Base-by-base conservation (phyloP, 2,329 filamentous ascomycete genomes). In the Alternaria incomplexa region DNA sequence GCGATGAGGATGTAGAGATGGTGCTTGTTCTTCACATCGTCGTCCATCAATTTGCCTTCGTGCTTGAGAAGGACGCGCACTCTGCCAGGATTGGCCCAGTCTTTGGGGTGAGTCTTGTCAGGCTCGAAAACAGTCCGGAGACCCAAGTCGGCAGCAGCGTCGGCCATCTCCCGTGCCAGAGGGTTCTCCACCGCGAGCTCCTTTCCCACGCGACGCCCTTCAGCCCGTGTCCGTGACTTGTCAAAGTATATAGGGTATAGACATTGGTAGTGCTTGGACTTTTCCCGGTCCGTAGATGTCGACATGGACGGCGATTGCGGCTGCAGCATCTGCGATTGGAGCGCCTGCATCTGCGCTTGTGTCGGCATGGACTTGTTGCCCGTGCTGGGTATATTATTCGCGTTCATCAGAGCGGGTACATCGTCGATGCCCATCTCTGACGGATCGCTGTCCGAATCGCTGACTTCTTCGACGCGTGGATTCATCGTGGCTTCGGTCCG, bases 171-270 rank as follows among this genome's bases (percentile, higher is more conserved):
- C 74, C 92, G 88, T 8, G 96, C 96, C 45, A 99, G 86, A 26
- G 96, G 96, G 82, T 95, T 96, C 61, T 85, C 78, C 6, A 97
- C 92, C 1, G 93, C 95, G 7, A 93, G 86, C 54, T 87, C 83
- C 56, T 85, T 82, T 54, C 88, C 83, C 9, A 98, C 94, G 72
- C 94, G 90, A 15, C 96, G 89, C 40, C 96, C 96, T 74, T 96
- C 87, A 61, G 90, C 89, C 61, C 94, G 89, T 45, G 88, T 87
- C 54, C 92, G 89, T 23, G 85, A 84, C 68, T 86, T 87, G 85
- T 97, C 95, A 76, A 99, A 99, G 86, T 99, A 99, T 63, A 98
- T 84, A 0, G 96, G 95, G 83, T 99, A 99, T 25, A 99, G 86
- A 81, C 93, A 95, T 80, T 96, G 91, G 84, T 90, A 97, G 81